Conservation (phyloP, 768 basidiomycete species). For the Trichaptum fuscoviolaceum region DNA sequence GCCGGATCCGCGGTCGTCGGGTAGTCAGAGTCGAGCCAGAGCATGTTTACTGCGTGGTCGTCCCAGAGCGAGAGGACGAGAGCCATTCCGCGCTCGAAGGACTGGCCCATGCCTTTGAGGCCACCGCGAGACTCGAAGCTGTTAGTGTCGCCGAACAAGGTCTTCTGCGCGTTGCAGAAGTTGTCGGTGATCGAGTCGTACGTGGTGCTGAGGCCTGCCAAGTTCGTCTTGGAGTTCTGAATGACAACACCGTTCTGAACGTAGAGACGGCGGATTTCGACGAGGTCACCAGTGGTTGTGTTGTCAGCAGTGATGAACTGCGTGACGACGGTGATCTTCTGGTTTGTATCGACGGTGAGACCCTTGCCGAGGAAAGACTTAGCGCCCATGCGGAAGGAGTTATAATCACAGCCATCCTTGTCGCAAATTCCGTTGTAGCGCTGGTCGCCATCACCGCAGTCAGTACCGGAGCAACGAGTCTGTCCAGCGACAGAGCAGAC, state of each 20-base stretch:
- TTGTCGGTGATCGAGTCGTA: conserved; percentile 42
- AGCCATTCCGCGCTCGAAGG: conserved; percentile 40
- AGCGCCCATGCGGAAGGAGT: conserved; percentile 53
- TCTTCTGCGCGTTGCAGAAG: conserved; percentile 44
- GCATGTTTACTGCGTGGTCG: conserved; percentile 49
- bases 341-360: conserved; percentile 43
- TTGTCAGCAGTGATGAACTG: conserved; percentile 48
- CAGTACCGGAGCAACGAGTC: conserved; percentile 36
- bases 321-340: conserved; percentile 52
- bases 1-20: conserved; percentile 30
- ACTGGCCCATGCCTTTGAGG: conserved; percentile 27
- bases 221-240: conserved; percentile 42
- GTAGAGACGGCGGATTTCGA: conserved; percentile 50
- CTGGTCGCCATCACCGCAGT: conserved; percentile 32
- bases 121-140: conserved; percentile 38
- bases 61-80: conserved; percentile 49
- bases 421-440: conserved; percentile 45
- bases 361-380: conserved; percentile 41
- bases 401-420: conserved; percentile 56
- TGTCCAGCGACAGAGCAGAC: conserved; percentile 37
- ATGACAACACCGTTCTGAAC: conserved; percentile 49
- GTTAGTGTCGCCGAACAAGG: conserved; percentile 39
- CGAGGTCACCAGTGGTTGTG: conserved; percentile 41
- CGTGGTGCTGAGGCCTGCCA: conserved; percentile 35
- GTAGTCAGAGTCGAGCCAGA: conserved; percentile 53